Conservation (phyloP, 108 stramenopile species). For the Ochromonas danica region DNA sequence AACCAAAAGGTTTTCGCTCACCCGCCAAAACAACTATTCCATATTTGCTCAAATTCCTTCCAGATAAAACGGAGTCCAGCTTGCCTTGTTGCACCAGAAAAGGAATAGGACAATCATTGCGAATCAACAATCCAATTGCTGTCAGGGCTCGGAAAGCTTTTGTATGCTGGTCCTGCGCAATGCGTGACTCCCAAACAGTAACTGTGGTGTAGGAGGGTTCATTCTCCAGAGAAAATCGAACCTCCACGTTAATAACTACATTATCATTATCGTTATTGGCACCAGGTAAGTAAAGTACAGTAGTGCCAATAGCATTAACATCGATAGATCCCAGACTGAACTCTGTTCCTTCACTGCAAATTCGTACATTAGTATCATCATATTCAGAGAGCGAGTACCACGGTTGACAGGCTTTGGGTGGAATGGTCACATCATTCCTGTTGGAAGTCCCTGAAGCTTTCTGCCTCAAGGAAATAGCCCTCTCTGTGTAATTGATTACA, state of each 20-base stretch:
- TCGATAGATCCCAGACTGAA: not conserved
- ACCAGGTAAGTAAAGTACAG: not conserved
- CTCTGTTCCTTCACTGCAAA: not conserved
- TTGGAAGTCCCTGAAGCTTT: not conserved
- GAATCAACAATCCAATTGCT: not conserved
- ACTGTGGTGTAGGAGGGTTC: constrained; percentile 7
- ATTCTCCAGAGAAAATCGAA: not conserved
- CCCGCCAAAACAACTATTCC: no score
- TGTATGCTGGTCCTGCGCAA: no score
- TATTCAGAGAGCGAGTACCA: not conserved
- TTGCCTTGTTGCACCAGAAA: constrained; percentile 7
- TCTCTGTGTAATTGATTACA: constrained; percentile 8
- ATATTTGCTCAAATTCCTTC: no score
- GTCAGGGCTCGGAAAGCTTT: no score
- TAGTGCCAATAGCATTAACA: constrained; percentile 21
- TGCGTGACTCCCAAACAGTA: constrained; percentile 9
- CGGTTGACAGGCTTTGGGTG: not conserved
- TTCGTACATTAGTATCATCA: not conserved
- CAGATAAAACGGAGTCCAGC: no score
- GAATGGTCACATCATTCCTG: not conserved
- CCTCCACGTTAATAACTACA: constrained; percentile 4
- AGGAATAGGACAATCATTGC: not conserved
- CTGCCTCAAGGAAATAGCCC: not conserved
- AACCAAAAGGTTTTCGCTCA: no score
- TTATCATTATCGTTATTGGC: not conserved